A percentile compares a stretch with the other conserved stretches of the same genome.
phyloP scores from a whole-genome alignment of 1,284 basidiomycete species.

The Fomitopsis betulina region DNA sequence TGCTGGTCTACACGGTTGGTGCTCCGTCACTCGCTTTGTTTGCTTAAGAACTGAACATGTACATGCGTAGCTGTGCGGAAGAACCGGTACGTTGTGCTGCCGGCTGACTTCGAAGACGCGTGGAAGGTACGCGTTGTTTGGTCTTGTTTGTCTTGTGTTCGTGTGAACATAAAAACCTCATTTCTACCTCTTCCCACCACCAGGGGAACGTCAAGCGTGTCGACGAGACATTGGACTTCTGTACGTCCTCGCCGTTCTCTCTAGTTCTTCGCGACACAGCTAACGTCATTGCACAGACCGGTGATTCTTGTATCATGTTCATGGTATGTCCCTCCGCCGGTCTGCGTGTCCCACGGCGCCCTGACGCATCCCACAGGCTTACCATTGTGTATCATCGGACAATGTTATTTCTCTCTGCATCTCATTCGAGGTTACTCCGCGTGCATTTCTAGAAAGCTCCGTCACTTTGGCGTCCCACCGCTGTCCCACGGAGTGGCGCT shows the following conservation, averaged over 20 bases:
- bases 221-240: conserved; percentile 95
- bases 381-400: conserved; percentile 30
- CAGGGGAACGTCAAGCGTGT: conserved; percentile 91
- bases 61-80: conserved; percentile 80
- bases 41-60: conserved; percentile 1
- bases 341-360: neutral
- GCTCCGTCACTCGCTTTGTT: neutral
- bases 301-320: conserved; percentile 30
- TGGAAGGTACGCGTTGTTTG: conserved; percentile 84
- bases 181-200: conserved; percentile 23
- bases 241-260: conserved; percentile 45
- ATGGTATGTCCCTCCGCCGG: conserved; percentile 16
- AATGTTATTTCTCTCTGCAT: conserved; percentile 25
- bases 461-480: conserved; percentile 81
- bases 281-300: conserved; percentile 36
- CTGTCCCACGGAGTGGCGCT: conserved; percentile 57
- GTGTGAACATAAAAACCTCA: conserved; percentile 30
- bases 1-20: conserved; percentile 90
- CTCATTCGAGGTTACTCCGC: neutral
- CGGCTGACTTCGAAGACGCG: conserved; percentile 96
- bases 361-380: conserved; percentile 12
- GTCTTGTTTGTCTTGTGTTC: conserved; percentile 35
- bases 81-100: conserved; percentile 96
- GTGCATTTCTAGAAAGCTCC: conserved; percentile 19
- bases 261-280: conserved; percentile 3